These are phyloP conservation scores for Dactylellina leptospora DNA, from an alignment of 2,329 filamentous ascomycete genomes.

Conservation along the genomic window DNA sequence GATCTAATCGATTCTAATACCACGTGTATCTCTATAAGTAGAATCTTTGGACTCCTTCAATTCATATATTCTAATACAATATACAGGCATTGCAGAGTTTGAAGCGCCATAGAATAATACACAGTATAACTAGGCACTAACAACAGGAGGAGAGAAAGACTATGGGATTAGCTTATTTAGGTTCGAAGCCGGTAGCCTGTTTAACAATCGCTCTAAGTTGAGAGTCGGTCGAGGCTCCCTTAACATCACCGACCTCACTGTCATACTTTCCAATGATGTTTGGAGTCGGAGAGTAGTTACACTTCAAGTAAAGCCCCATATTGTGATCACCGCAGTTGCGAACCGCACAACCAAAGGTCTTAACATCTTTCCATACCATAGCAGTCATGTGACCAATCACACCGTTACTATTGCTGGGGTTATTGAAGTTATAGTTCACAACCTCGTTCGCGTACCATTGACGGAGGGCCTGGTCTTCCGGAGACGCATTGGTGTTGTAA, in stretches of 20 bases:
- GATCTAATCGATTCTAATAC: too few species aligned
- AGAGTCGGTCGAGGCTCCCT: conserved; percentile 22
- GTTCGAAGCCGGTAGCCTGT: conserved; percentile 38
- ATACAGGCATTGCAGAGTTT: too few species aligned
- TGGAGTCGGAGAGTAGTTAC: conserved; percentile 40
- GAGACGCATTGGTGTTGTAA: conserved; percentile 47
- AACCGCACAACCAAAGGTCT: conserved; percentile 38
- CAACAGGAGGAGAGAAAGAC: too few species aligned
- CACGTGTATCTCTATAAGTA: too few species aligned
- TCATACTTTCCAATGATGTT: conserved; percentile 43
- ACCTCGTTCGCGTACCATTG: conserved; percentile 52
- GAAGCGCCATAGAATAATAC: too few species aligned
- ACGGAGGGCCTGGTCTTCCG: conserved; percentile 39
- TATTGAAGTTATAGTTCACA: conserved; percentile 44
- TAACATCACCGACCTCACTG: conserved; percentile 34
- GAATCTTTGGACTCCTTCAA: too few species aligned
- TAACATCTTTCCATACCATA: conserved; percentile 48
- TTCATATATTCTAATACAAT: too few species aligned
- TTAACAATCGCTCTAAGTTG: conserved; percentile 27
- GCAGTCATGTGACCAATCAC: conserved; percentile 50
- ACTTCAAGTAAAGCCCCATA: conserved; percentile 49
- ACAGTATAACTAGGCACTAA: too few species aligned
- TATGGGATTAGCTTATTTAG: neutral
- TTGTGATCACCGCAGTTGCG: conserved; percentile 31
- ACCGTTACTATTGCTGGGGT: conserved; percentile 17